Conservation (phyloP, 768 basidiomycete genomes). For the Cystobasidiopsis lactophilus region DNA sequence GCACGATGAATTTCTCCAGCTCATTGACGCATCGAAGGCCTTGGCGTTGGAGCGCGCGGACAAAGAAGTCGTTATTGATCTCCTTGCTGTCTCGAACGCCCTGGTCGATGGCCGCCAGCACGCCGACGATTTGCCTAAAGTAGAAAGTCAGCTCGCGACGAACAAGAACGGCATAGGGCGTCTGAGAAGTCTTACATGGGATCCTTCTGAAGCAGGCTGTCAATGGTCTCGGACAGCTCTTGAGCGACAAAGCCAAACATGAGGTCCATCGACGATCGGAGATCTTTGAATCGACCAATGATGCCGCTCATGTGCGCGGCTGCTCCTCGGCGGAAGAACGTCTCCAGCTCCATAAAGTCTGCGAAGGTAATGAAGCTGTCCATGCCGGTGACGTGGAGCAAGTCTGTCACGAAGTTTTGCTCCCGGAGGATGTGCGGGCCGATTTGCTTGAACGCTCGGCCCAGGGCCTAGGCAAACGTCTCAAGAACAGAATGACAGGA, state of each 20-base stretch:
- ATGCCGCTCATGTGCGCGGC: slow-evolving; percentile 42
- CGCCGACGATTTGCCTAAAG: slow-evolving; percentile 62
- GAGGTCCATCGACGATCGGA: slow-evolving; percentile 73
- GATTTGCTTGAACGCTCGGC: slow-evolving; percentile 50
- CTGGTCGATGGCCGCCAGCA: slow-evolving; percentile 55
- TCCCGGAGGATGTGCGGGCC: slow-evolving; percentile 55
- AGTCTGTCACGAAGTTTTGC: slow-evolving; percentile 70
- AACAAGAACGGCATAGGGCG: neutral
- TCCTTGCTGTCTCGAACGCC: slow-evolving; percentile 58
- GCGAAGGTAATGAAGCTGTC: slow-evolving; percentile 49
- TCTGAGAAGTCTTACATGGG: slow-evolving; percentile 36
- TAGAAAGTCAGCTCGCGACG: too few relatives aligned
- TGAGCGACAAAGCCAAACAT: slow-evolving; percentile 79
- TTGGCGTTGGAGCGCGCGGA: slow-evolving; percentile 55
- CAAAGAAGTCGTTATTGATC: slow-evolving; percentile 49
- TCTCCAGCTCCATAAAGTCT: slow-evolving; percentile 82
- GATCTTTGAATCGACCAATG: slow-evolving; percentile 25
- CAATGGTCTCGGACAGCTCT: slow-evolving; percentile 68
- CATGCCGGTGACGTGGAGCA: slow-evolving; percentile 45
- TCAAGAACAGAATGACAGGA: neutral
- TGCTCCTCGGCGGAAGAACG: slow-evolving; percentile 85
- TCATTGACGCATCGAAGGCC: slow-evolving; percentile 33
- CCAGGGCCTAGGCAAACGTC: slow-evolving; percentile 39
- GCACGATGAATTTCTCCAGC: slow-evolving; percentile 37
- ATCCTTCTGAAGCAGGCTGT: slow-evolving; percentile 51